These are phyloP conservation scores for Clarireedia homoeocarpa DNA, from an alignment of 2,329 filamentous ascomycete species.

Conservation along the genomic window DNA sequence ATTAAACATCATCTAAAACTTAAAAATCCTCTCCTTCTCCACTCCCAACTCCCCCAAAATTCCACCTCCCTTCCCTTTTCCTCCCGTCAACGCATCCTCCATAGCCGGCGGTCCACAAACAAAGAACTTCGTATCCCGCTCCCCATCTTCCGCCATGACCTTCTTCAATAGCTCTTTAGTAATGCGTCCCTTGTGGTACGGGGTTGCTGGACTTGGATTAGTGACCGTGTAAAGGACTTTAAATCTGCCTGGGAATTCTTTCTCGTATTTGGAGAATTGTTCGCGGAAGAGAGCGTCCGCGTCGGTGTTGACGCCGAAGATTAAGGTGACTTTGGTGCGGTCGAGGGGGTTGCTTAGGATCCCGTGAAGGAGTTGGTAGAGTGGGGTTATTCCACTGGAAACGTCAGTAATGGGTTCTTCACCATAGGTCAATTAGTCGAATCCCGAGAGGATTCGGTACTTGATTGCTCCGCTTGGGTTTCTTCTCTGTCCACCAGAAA, in stretches of 20 bases:
- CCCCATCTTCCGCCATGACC: constrained; percentile 34
- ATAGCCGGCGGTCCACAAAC: constrained; percentile 63
- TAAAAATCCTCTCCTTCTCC: no score
- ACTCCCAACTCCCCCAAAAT: no score
- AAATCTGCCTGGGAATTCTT: constrained; percentile 46
- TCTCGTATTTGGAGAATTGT: constrained; percentile 46
- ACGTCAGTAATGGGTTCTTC: no score
- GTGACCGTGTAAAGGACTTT: constrained; percentile 52
- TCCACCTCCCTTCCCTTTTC: constrained; percentile 33
- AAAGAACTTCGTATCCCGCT: constrained; percentile 48
- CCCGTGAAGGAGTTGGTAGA: constrained; percentile 56
- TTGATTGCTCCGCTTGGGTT: no score
- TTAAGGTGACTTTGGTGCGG: constrained; percentile 50
- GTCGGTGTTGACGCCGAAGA: constrained; percentile 60
- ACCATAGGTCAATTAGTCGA: no score
- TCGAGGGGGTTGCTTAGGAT: constrained; percentile 54
- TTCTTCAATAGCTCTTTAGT: constrained; percentile 49
- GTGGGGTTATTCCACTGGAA: constrained; percentile 53
- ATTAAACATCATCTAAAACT: no score
- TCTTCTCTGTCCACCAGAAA: no score
- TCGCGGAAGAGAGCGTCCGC: constrained; percentile 51
- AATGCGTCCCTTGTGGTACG: constrained; percentile 48
- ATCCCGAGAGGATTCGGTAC: no score
- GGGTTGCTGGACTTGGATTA: constrained; percentile 35
- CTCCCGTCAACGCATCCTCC: constrained; percentile 44